phyloP scores from a whole-genome alignment of 2,329 filamentous ascomycete genomes.

The Xylariaceae sp. region DNA sequence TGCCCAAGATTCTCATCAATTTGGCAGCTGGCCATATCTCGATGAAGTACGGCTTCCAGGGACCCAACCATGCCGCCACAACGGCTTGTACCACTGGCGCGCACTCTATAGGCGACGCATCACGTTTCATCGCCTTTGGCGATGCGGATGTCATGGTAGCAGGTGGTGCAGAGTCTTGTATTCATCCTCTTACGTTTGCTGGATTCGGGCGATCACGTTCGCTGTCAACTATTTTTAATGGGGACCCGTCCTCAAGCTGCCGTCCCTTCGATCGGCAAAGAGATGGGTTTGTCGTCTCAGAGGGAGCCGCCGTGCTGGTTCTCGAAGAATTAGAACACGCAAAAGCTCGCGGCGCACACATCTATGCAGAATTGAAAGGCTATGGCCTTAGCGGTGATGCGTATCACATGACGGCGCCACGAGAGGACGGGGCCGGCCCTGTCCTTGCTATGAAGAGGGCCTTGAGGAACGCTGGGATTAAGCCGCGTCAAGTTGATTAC shows the following conservation, averaged over 20 bases:
- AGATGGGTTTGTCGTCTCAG: slow-evolving; percentile 85
- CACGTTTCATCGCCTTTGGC: slow-evolving; percentile 84
- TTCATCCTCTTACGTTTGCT: slow-evolving; percentile 88
- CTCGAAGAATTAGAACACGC: slow-evolving; percentile 92
- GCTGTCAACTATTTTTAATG: slow-evolving; percentile 76
- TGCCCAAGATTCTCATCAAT: slow-evolving; percentile 90
- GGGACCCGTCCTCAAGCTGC: slow-evolving; percentile 65
- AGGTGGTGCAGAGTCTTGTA: slow-evolving; percentile 92
- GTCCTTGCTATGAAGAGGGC: slow-evolving; percentile 81
- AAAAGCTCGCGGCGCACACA: slow-evolving; percentile 67
- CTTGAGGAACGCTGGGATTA: slow-evolving; percentile 65
- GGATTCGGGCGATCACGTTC: slow-evolving; percentile 88
- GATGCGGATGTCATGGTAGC: slow-evolving; percentile 95
- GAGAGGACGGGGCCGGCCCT: slow-evolving; percentile 77
- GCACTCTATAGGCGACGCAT: slow-evolving; percentile 90
- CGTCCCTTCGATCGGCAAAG: slow-evolving; percentile 81
- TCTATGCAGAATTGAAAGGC: slow-evolving; percentile 85
- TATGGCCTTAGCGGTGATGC: slow-evolving; percentile 92
- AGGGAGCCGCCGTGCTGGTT: slow-evolving; percentile 83
- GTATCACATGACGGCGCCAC: slow-evolving; percentile 88
- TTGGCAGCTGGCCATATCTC: slow-evolving; percentile 91
- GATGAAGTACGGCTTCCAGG: slow-evolving; percentile 84
- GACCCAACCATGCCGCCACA: slow-evolving; percentile 87
- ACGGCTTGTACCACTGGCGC: slow-evolving; percentile 96
- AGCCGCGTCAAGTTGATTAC: slow-evolving; percentile 74